These are phyloP conservation scores for Exophiala sp. DNA, from an alignment of 2,329 filamentous ascomycete genomes.

Conservation along the genomic window DNA sequence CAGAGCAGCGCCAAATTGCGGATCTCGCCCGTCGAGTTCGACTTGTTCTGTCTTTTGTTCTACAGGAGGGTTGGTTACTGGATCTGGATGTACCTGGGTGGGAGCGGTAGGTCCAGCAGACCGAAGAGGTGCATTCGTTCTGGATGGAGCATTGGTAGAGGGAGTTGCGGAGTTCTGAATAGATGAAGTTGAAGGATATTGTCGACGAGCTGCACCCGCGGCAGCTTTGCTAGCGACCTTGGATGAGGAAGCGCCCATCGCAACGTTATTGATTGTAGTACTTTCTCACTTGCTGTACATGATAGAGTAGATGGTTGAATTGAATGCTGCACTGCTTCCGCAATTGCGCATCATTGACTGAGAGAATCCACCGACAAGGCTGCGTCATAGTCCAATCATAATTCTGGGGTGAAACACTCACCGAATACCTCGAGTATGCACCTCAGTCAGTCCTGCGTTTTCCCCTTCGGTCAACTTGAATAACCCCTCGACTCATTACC, in stretches of 20 bases:
- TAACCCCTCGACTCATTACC: background rate
- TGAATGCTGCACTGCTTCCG: too few species aligned
- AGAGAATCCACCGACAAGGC: too few species aligned
- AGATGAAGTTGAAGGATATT: conserved; percentile 28
- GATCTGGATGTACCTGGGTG: conserved; percentile 23
- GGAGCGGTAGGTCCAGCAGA: conserved; percentile 13
- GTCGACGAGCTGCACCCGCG: conserved; percentile 22
- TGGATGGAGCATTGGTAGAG: conserved; percentile 8
- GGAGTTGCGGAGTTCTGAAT: conserved; percentile 20
- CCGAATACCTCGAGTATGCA: too few species aligned
- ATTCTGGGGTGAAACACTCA: too few species aligned
- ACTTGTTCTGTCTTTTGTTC: conserved; percentile 34
- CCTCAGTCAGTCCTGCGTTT: background rate
- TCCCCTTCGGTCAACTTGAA: background rate
- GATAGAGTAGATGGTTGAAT: background rate
- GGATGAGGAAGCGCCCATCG: conserved; percentile 27
- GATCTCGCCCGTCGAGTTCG: conserved; percentile 59
- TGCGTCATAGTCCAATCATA: too few species aligned
- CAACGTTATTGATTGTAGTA: background rate
- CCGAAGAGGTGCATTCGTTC: background rate
- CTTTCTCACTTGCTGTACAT: background rate
- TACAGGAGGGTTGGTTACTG: conserved; percentile 15
- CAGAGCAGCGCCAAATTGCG: conserved; percentile 75
- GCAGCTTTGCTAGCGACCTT: conserved; percentile 25
- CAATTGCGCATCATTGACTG: too few species aligned